These are phyloP conservation scores for Colletotrichum sp. DNA, from an alignment of 2,329 filamentous ascomycete species.

Conservation along the genomic window DNA sequence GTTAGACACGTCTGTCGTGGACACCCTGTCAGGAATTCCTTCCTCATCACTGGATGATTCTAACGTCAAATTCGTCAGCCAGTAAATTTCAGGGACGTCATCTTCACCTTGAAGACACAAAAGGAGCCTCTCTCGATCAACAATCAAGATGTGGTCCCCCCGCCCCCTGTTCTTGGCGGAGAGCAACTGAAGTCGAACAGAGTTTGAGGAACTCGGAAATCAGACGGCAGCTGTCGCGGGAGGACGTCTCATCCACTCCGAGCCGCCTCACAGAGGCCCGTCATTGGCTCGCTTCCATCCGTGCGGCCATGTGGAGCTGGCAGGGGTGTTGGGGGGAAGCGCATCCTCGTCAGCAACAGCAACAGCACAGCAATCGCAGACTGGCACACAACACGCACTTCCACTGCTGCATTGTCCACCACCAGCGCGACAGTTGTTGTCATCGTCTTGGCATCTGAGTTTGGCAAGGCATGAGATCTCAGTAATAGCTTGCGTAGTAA, in stretches of 20 bases:
- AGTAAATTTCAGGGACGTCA: not conserved
- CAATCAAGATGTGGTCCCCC: slow-evolving; percentile 4
- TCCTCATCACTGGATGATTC: not conserved
- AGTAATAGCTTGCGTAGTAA: not conserved
- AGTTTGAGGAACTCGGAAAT: slow-evolving; percentile 17
- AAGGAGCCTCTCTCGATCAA: not conserved
- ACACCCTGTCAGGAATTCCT: not conserved
- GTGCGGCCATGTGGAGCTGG: not conserved
- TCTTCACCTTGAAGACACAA: not conserved
- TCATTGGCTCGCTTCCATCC: slow-evolving; percentile 3
- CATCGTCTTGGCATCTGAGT: not conserved
- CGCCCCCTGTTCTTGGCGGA: not conserved
- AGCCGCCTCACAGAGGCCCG: not conserved
- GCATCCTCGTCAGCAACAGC: not conserved
- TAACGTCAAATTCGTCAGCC: not conserved
- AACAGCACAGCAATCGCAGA: not conserved
- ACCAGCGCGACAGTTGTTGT: not conserved
- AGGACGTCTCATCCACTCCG: slow-evolving; percentile 14
- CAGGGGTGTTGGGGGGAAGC: not conserved
- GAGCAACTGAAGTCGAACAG: slow-evolving; percentile 6
- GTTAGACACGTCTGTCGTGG: not conserved
- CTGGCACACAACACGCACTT: not conserved
- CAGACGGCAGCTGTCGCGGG: slow-evolving; percentile 19
- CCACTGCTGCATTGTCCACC: not conserved
- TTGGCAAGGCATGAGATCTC: not conserved